Base-by-base conservation (phyloP, 2,329 filamentous ascomycete genomes). In the Exutisphaerella laricina region DNA sequence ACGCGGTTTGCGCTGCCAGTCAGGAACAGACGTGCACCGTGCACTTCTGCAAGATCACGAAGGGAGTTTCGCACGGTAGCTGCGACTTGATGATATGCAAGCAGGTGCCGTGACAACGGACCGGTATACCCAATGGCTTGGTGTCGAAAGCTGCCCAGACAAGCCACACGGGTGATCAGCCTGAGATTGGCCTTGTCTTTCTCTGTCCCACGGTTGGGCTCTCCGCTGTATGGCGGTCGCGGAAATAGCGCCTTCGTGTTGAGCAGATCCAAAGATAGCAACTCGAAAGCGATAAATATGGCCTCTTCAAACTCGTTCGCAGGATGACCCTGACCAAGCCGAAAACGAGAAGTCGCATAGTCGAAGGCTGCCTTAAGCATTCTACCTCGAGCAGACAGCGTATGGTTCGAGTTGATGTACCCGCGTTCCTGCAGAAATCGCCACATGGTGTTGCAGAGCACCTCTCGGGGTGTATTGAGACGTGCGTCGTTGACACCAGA, bases 71-170 rank as follows among this genome's bases (percentile, higher is more conserved):
- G 84, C 17, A 96, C 82, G 29, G 85, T 80, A 2, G 83, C 83
- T 29, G 88, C 81, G 45, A 97, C 74, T 1, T 88, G 89, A 48
- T 88, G 85, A 70, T 89, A 98, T 18, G 81, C 82, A 30, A 98
- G 74, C 39, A 96, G 74, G 54, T 90, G 88, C 65, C 92, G 84
- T 71, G 88, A 95, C 1, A 98, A 75, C 1, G 92, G 90, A 1
- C 92, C 92, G 2, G 90, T 96, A 66, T 96, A 98, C 21, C 92
- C 92, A 55, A 90, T 89, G 3, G 78, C 75, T 55, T 86, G 78
- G 63, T 98, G 92, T 22, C 82, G 79, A 49, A 97, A 73, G 59
- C 85, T 87, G 39, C 88, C 78, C 45, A 97, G 72, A 40, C 85
- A 88, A 10, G 89, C 86, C 48, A 89, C 84, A 28, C 92, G 84